Evolutionary conservation across 1,284 basidiomycete genomes (phyloP).

Genomic region (Leccinum pallidistipes): DNA sequence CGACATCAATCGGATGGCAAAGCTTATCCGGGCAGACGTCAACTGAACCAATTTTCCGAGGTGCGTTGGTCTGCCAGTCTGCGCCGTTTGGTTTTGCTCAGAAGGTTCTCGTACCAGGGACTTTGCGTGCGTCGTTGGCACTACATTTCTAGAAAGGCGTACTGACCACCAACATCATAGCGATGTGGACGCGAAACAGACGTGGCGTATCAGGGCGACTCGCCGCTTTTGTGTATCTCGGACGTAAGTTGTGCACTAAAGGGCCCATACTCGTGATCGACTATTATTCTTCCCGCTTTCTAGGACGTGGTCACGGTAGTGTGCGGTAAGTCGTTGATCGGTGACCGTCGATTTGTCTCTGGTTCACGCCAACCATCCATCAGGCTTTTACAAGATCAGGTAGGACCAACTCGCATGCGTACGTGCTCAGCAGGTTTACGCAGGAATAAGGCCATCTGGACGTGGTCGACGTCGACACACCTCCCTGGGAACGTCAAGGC

Average conservation of each 20-base stretch:
- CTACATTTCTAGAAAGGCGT: not conserved
- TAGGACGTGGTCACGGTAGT: conserved; percentile 74
- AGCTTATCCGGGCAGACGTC: conserved; percentile 71
- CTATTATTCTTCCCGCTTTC: not conserved
- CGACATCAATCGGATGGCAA: conserved; percentile 67
- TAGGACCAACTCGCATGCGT: conserved; percentile 18
- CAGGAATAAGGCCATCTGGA: conserved; percentile 75
- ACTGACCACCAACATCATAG: conserved; percentile 38
- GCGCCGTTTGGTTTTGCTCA: not conserved
- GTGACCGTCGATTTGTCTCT: not conserved
- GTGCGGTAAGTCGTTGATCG: conserved; percentile 53
- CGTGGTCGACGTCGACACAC: conserved; percentile 76
- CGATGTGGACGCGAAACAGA: conserved; percentile 78
- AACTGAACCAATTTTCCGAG: conserved; percentile 83
- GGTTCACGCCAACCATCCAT: not conserved
- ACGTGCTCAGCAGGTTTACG: not conserved
- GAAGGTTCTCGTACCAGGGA: conserved; percentile 46
- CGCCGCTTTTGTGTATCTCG: conserved; percentile 60
- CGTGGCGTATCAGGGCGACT: conserved; percentile 67
- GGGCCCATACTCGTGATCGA: not conserved
- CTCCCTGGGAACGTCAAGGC: conserved; percentile 75
- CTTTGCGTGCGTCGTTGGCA: conserved; percentile 55
- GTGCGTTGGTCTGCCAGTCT: conserved; percentile 37
- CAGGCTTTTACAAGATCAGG: conserved; percentile 67
- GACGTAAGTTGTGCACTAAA: conserved; percentile 43